A percentile compares a stretch with the other conserved stretches of the same genome.
Evolutionary conservation across 768 basidiomycete species (phyloP).

Genomic region (Rhodotorula babjevae): DNA sequence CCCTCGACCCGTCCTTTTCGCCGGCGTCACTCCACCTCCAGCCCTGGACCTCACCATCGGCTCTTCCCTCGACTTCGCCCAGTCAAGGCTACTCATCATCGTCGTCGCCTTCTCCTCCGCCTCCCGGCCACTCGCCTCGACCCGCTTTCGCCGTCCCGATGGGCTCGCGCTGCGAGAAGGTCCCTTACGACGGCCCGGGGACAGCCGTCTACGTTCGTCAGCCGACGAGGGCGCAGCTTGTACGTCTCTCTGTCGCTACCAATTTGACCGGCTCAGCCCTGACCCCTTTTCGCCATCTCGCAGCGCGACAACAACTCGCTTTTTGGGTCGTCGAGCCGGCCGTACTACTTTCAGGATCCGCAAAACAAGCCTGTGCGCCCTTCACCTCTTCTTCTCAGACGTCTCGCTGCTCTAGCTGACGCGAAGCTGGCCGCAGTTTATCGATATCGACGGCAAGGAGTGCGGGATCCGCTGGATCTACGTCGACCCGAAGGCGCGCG

Average conservation of each 20-base stretch:
- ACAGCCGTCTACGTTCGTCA: slow-evolving; percentile 28
- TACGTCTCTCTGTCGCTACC: neutral
- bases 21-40: slow-evolving; percentile 22
- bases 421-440: neutral
- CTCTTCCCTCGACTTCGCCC: neutral
- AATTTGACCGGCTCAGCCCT: too few relatives aligned
- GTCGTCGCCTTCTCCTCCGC: neutral
- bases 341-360: slow-evolving; percentile 29
- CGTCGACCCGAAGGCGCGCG: slow-evolving; percentile 30
- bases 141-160: slow-evolving; percentile 6
- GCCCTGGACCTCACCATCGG: neutral
- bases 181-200: slow-evolving; percentile 30
- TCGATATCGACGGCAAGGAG: slow-evolving; percentile 37
- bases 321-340: slow-evolving; percentile 26
- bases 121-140: neutral
- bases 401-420: too few relatives aligned
- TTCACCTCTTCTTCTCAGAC: neutral
- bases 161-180: slow-evolving; percentile 26
- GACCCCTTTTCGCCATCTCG: too few relatives aligned
- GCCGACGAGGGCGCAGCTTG: slow-evolving; percentile 27
- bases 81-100: neutral
- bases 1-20: slow-evolving; percentile 29
- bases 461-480: slow-evolving; percentile 33
- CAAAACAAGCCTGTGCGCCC: slow-evolving; percentile 10
- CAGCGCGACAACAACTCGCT: slow-evolving; percentile 34